A percentile compares a stretch with the other conserved stretches of the same genome.
phyloP scores from a whole-genome alignment of 495 filamentous ascomycete genomes.

The Cladorrhinum samala region DNA sequence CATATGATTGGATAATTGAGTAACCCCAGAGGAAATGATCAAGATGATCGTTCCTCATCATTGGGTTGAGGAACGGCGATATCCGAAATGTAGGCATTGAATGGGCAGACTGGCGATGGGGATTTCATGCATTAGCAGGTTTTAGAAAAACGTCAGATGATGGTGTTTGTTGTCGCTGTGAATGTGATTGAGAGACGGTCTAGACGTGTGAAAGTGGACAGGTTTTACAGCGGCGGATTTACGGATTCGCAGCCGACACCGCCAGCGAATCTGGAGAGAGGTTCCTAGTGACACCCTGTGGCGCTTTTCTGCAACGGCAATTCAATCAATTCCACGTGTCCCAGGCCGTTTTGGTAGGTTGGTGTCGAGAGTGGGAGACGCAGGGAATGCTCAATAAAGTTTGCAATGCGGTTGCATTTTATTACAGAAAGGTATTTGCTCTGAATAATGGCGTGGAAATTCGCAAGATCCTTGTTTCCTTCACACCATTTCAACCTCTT shows the following conservation, averaged over 20 bases:
- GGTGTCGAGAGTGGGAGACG: background rate
- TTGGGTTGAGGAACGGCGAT: background rate
- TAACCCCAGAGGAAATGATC: background rate
- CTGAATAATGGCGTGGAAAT: too few relatives aligned
- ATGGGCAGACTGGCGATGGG: too few relatives aligned
- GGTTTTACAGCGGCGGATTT: background rate
- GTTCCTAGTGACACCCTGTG: constrained; percentile 5
- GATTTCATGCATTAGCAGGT: constrained; percentile 1
- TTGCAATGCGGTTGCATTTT: too few relatives aligned
- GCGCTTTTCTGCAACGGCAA: background rate
- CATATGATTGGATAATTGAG: background rate
- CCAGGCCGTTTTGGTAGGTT: background rate
- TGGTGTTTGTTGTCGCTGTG: background rate
- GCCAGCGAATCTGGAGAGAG: background rate
- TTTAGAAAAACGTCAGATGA: background rate
- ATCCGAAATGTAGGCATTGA: background rate
- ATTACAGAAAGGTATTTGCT: too few relatives aligned
- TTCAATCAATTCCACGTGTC: constrained; percentile 1
- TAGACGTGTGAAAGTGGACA: background rate
- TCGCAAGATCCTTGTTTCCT: background rate
- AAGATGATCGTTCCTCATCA: background rate
- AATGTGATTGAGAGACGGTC: background rate
- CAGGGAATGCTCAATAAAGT: too few relatives aligned
- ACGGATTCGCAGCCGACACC: background rate
- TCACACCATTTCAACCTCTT: background rate